Evolutionary conservation across 495 filamentous ascomycete genomes (phyloP), one percentile per base, ranked within the genome.

Genomic region (Penicillium parvum): DNA sequence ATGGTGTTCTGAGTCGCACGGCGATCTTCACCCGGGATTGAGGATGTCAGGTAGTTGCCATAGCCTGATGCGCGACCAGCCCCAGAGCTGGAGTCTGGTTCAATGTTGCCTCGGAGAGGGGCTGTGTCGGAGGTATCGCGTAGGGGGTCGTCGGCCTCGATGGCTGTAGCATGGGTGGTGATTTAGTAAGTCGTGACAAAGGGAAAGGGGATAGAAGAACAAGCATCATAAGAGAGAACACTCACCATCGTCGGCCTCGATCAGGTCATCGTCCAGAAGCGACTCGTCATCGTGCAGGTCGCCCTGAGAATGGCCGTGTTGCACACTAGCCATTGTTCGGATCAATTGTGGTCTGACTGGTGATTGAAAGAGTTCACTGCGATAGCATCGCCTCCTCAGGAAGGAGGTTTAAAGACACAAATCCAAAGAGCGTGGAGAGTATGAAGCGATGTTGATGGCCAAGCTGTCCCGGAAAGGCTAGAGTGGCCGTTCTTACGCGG

Each of bases 231-330:
- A 17, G 4, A 33, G 32, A 12, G 28, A 10, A 17, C 22, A 52
- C 59, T 56, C 64, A 96, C 92, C 87, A 72, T 96, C 88, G 69
- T 97, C 91, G 3, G 91, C 88, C 64, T 98, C 92, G 67, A 97
- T 96, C 52, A 95, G 66, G 55, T 96, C 89, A 51, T 90, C 83
- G 49, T 91, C 88, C 37, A 91, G 76, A 28, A 83, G 72, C n/a
- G 85, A 79, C 49, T 77, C 74, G 60, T 85, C 77, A 59, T 73
- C 67, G 39, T 48, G 66, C 22, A 58, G 40, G 40, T 65, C 61
- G 41, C 34, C 54, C 50, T 64, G 57, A 41, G 61, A 50, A 34
- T 71, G 62, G 40, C 64, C 58, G 17, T 64, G 50, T 25, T 68
- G 52, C 52, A 63, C 60, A 50, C 65, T 74, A 23, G 72, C 65